Evolutionary conservation across 78 protist species (phyloP), one percentile per base, ranked within the genome.

Genomic region (Mantamonas sphyraenae): DNA sequence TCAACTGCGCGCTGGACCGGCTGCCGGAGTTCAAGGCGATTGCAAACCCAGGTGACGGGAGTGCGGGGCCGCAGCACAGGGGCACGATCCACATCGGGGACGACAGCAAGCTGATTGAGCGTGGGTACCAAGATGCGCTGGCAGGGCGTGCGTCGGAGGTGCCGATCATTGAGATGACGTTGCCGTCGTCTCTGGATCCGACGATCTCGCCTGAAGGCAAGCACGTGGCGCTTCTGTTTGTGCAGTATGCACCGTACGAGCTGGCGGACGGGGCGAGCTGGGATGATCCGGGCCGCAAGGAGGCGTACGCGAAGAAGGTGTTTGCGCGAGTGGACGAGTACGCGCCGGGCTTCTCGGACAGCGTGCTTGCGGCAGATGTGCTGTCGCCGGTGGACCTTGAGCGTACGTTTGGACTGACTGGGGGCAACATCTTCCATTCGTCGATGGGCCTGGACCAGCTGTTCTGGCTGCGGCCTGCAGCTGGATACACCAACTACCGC

Each of bases 91-190:
- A 82, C 16, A 47, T 47, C 12, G 12, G 16, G 16, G 14, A 58
- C 68, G 69, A 16, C 9, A 65, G 8, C 70, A 8, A 61, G 53
- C 57, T 66, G 24, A 64, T 0, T 35, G 68, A 0, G 14, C 43
- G 51, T n/a, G 82, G 53, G 42, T 71, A 30, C 50, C 20, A 16
- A 22, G 78, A 74, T n/a, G 77, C 76, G 14, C 39, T 8, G 26
- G 20, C 47, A 19, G 72, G 83, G 19, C 24, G 7, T 28, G 22
- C 75, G 53, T 10, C 82, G 16, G 19, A 33, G 50, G 19, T 43
- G 28, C 90, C 85, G 5, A 73, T 85, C 26, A 62, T 85, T 3
- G 90, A 85, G 47, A 74, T 85, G 90, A 73, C 83, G 35, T 60
- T 85, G 2, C 90, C 90, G 2, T 70, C 80, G 0, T 43, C 71